Evolutionary conservation across 2,329 filamentous ascomycete genomes (phyloP), one percentile per base, ranked within the genome.

Genomic region (Pestalotiopsis sp.): DNA sequence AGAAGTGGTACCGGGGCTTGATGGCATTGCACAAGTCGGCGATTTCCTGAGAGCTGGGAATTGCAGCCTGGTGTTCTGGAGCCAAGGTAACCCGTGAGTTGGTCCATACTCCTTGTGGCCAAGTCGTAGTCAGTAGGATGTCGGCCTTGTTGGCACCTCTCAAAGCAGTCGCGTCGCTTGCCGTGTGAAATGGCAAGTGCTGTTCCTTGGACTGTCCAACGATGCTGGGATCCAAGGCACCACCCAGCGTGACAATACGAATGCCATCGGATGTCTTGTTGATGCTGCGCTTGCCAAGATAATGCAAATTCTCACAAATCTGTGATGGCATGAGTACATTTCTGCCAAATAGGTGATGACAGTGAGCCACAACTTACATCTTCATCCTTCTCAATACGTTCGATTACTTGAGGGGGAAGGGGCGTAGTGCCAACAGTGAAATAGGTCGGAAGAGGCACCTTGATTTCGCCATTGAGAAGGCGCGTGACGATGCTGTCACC

Each of bases 1-100:
- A 90, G 75, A 98, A 91, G 79, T 98, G 95, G 76, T 99, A 99
- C 36, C 93, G 90, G n/a, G 96, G 96, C 78, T 94, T 96, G 23
- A 99, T 81, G 0, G 89, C 82, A 2, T 90, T 86, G 75, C 92
- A 95, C 12, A 99, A 85, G 69, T 97, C 92, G 5, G 94, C 90
- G 57, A 98, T 84, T 67, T 90, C 89, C 66, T 90, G 86, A n/a
- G 88, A 88, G 68, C 87, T 85, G 25, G 82, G 74, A 0, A 90
- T 83, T 3, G 85, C 79, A 2, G 81, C 79, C n/a, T 83, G 78
- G 4, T 85, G 83, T 12, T 88, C 86, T 3, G 87, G 83, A 5
- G 84, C 78, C n/a, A 92, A 79, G 2, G 84, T 75, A 2, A 90
- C 85, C 59, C 89, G 90, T 2, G 95, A 95, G 5, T 92, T 89